phyloP scores from a whole-genome alignment of 352 stramenopile genomes.

The Phytophthora kernoviae region DNA sequence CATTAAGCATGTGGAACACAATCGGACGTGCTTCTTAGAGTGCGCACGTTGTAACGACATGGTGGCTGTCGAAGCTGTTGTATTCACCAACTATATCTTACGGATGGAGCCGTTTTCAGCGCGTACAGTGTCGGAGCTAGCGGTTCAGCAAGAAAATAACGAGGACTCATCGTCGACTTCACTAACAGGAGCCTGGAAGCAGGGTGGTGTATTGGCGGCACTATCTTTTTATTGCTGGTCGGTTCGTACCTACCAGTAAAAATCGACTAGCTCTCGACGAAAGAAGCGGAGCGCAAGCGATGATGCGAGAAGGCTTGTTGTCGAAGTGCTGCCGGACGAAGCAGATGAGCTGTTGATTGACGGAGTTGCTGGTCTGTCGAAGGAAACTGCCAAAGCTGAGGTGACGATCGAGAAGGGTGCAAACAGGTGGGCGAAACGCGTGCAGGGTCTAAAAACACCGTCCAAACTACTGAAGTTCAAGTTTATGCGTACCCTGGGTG shows the following conservation, averaged over 20 bases:
- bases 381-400: slow-evolving; percentile 24
- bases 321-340: slow-evolving; percentile 29
- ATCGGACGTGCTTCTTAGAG: slow-evolving; percentile 52
- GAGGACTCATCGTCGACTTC: slow-evolving; percentile 13
- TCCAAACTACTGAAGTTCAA: slow-evolving; percentile 70
- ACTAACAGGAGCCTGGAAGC: slow-evolving; percentile 37
- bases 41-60: slow-evolving; percentile 56
- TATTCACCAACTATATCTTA: slow-evolving; percentile 64
- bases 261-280: background rate
- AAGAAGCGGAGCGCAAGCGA: slow-evolving; percentile 22
- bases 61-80: slow-evolving; percentile 58
- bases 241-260: slow-evolving; percentile 25
- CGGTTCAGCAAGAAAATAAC: slow-evolving; percentile 5
- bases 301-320: slow-evolving; percentile 22
- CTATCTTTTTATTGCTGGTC: slow-evolving; percentile 47
- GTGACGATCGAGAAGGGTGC: slow-evolving; percentile 41
- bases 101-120: slow-evolving; percentile 42
- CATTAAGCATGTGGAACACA: slow-evolving; percentile 48
- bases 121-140: slow-evolving; percentile 39
- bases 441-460: slow-evolving; percentile 44
- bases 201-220: slow-evolving; percentile 45
- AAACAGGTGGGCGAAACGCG: slow-evolving; percentile 57
- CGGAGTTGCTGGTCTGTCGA: slow-evolving; percentile 25
- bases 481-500: slow-evolving; percentile 66
- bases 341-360: slow-evolving; percentile 28